Conservation (phyloP, 441 rosid species). For the Isatis lusitanica region DNA sequence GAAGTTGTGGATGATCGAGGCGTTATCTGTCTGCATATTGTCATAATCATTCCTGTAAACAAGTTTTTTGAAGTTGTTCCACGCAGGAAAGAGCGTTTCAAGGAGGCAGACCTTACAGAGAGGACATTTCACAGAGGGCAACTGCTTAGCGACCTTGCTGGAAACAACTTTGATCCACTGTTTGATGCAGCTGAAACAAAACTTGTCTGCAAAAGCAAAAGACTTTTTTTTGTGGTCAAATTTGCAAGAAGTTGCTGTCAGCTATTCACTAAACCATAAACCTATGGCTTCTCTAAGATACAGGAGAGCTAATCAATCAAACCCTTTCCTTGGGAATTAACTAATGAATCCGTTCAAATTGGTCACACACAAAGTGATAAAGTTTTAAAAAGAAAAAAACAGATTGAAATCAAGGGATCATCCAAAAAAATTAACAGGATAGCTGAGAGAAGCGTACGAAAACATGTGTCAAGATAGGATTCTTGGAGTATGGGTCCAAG, state of each 20-base stretch:
- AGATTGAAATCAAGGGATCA: too few relatives aligned
- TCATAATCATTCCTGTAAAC: background rate
- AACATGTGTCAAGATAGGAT: conserved; percentile 79
- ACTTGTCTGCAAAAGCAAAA: conserved; percentile 62
- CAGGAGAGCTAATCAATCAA: background rate
- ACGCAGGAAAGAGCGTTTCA: background rate
- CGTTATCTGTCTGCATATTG: conserved; percentile 61
- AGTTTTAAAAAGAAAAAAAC: background rate
- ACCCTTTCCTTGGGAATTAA: background rate
- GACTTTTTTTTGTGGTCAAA: background rate
- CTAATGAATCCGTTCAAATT: background rate
- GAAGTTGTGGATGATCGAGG: conserved; percentile 64
- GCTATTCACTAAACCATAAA: background rate
- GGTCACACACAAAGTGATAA: background rate
- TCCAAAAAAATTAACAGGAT: too few relatives aligned
- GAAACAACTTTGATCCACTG: conserved; percentile 78
- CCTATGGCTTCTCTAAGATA: background rate
- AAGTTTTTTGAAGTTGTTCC: background rate
- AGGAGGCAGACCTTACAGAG: conserved; percentile 74
- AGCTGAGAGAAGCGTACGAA: conserved; percentile 50
- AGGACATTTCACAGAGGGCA: conserved; percentile 73
- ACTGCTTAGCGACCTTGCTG: conserved; percentile 45
- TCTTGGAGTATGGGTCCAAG: conserved; percentile 51
- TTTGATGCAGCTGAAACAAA: conserved; percentile 77
- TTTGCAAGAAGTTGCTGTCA: background rate